A percentile compares a stretch with the other conserved stretches of the same genome.
Conservation (phyloP, 2,329 filamentous ascomycete species). For the Claviceps purpurea region DNA sequence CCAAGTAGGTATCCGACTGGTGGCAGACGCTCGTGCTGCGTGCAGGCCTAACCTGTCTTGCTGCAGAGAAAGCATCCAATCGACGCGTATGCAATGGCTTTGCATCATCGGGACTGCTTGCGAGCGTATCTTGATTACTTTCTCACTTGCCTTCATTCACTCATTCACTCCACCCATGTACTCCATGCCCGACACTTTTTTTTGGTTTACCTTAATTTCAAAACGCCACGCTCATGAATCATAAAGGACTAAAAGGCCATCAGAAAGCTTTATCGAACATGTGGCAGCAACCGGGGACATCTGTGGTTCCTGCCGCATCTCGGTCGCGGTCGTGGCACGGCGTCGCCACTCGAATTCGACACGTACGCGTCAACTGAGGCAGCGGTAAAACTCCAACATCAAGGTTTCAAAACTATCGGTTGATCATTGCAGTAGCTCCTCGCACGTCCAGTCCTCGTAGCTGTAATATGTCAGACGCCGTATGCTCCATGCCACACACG, state of each 20-base stretch:
- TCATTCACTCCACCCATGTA: conserved; percentile 4
- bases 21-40: background rate
- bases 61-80: background rate
- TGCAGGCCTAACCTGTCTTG: background rate
- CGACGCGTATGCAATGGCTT: too few species aligned
- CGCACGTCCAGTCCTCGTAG: conserved; percentile 99
- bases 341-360: background rate
- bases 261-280: background rate
- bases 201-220: conserved; percentile 11
- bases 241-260: conserved; percentile 15
- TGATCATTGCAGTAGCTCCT: conserved; percentile 63
- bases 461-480: conserved; percentile 27
- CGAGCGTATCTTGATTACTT: background rate
- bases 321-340: background rate
- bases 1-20: background rate
- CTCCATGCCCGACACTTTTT: conserved; percentile 14
- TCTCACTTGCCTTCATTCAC: conserved; percentile 3
- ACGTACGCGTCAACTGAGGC: background rate
- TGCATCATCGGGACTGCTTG: too few species aligned
- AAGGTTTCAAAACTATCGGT: background rate
- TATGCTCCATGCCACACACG: background rate
- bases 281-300: background rate
- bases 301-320: background rate
- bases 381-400: conserved; percentile 9
- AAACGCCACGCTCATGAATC: conserved; percentile 25